Evolutionary conservation across 257 asterid genomes (phyloP), one percentile per base, ranked within the genome.

Genomic region (Solanum piurae): DNA sequence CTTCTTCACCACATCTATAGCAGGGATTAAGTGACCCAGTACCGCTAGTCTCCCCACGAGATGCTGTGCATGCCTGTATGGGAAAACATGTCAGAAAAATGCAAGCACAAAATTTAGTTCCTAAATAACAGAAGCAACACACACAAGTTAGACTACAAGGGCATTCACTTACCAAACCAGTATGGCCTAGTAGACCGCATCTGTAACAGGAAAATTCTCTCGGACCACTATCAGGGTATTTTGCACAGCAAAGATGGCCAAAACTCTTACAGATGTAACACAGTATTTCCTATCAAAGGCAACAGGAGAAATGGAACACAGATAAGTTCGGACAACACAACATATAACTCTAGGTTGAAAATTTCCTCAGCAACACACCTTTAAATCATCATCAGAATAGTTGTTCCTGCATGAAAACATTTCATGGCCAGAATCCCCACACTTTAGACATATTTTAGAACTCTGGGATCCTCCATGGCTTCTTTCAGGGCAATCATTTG

Each of bases 181-280:
- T 95, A 91, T 97, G 99, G 86, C 99, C 99, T 5, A 91, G 88
- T 73, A 88, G 92, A 87, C 99, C 99, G 89, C 99, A 97, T 91
- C 94, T 92, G 91, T 95, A 97, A 88, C 99, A 97, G 83, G 99
- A 92, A 89, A 93, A 86, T 68, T 87, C 94, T 86, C 90, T 91
- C 44, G 93, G 95, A 83, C 95, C 90, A 86, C 89, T 86, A 89
- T 92, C 94, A 23, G 89, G 86, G 88, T 91, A 91, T 84, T 91
- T 88, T 88, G 83, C 92, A 89, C 99, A 97, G 55, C 99, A 97
- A 55, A 97, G 95, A 89, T 97, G 99, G 80, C 99, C 99, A 92
- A 91, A 89, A 60, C 77, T 88, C 89, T 91, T 92, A 89, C 99
- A 97, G 88, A 94, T 74, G 72, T 95, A 97, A 86, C 99, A 97